These are phyloP conservation scores for Puccinia coronata DNA, from an alignment of 1,284 basidiomycete genomes.

Conservation along the genomic window DNA sequence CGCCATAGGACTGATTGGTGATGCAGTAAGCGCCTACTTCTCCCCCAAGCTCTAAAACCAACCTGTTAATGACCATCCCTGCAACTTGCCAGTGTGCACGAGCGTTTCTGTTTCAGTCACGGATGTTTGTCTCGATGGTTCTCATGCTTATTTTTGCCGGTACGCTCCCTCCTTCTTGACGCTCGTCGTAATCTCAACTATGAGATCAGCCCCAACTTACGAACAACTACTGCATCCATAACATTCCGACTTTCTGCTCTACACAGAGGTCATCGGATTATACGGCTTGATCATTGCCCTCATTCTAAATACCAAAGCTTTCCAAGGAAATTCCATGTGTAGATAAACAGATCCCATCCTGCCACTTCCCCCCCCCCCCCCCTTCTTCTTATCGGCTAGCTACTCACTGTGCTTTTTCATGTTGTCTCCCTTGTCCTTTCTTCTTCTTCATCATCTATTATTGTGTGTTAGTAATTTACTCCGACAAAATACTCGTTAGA, in stretches of 20 bases:
- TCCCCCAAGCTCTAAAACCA: neutral
- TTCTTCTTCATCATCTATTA: neutral
- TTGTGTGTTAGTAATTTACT: neutral
- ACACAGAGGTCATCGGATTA: constrained; percentile 62
- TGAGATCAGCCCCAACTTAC: too few species aligned
- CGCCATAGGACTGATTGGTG: constrained; percentile 60
- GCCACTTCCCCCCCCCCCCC: neutral
- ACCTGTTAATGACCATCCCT: neutral
- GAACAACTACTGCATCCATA: too few species aligned
- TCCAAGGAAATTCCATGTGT: constrained; percentile 45
- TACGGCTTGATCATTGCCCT: constrained; percentile 65
- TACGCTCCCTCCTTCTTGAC: neutral
- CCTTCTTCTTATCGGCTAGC: neutral
- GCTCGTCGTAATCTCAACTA: neutral
- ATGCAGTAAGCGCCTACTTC: constrained; percentile 57
- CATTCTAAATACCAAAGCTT: constrained; percentile 62
- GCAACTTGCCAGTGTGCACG: constrained; percentile 35
- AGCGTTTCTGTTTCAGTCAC: constrained; percentile 47
- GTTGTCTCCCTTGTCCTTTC: neutral
- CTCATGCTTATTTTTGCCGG: constrained; percentile 51
- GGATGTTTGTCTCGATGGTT: constrained; percentile 51
- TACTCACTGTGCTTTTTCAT: neutral
- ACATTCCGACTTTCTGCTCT: constrained; percentile 52
- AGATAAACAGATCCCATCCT: constrained; percentile 10
- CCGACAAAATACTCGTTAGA: neutral